Conservation (phyloP, 768 basidiomycete genomes). For the Mycena rosella region DNA sequence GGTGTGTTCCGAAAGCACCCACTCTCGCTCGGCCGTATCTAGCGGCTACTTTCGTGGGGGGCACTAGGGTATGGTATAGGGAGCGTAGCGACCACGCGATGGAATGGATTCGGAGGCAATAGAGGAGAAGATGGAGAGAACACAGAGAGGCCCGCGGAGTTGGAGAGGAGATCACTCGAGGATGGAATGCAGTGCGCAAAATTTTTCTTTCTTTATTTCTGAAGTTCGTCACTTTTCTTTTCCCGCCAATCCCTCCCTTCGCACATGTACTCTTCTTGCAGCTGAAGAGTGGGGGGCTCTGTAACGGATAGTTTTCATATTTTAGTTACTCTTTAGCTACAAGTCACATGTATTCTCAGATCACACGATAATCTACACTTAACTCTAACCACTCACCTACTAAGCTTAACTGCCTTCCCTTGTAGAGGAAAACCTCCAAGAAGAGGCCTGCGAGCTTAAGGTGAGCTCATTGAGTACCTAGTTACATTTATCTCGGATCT, state of each 20-base stretch:
- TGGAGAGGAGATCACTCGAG: background rate
- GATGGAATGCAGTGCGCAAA: slow-evolving; percentile 14
- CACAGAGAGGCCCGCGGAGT: background rate
- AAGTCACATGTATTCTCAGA: slow-evolving; percentile 1
- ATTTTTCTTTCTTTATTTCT: background rate
- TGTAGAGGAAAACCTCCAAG: too few relatives aligned
- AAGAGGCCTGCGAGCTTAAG: too few relatives aligned
- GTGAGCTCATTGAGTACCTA: too few relatives aligned
- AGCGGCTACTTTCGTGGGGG: slow-evolving; percentile 24
- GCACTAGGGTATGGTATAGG: slow-evolving; percentile 21
- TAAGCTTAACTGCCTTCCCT: too few relatives aligned
- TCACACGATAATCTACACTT: too few relatives aligned
- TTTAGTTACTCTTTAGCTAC: background rate
- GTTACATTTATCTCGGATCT: too few relatives aligned
- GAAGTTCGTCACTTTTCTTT: slow-evolving; percentile 6
- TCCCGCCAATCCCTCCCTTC: slow-evolving; percentile 6
- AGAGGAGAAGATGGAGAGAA: slow-evolving; percentile 13
- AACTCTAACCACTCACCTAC: too few relatives aligned
- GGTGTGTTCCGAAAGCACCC: slow-evolving; percentile 5
- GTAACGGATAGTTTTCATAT: background rate
- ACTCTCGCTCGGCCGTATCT: slow-evolving; percentile 3
- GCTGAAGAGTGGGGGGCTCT: slow-evolving; percentile 21
- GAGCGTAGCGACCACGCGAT: slow-evolving; percentile 1
- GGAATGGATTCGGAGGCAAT: slow-evolving; percentile 14
- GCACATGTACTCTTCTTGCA: slow-evolving; percentile 3